Conservation (phyloP, 345 rosid species). For the Eucalyptus albens region DNA sequence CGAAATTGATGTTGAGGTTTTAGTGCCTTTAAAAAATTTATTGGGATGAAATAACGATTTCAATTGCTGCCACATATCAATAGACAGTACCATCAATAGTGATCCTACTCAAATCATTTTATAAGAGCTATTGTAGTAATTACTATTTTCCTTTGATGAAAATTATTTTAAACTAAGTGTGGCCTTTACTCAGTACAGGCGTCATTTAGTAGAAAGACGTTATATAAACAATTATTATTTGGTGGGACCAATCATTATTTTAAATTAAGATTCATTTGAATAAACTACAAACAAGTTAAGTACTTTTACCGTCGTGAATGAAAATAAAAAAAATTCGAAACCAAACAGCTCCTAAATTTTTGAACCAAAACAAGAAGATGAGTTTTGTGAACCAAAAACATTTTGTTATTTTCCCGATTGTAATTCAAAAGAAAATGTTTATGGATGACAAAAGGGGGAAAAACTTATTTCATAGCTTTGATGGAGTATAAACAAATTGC, state of each 20-base stretch:
- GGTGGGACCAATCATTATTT: background rate
- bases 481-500: background rate
- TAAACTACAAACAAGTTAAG: background rate
- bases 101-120: background rate
- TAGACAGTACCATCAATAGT: background rate
- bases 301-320: background rate
- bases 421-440: background rate
- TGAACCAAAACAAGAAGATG: background rate
- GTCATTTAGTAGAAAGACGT: background rate
- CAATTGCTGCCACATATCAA: background rate
- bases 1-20: background rate
- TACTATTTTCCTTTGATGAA: background rate
- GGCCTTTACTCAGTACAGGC: background rate
- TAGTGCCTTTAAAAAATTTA: background rate
- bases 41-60: background rate
- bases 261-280: background rate
- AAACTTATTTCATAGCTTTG: background rate
- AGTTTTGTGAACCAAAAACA: background rate
- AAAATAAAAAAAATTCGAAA: background rate
- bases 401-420: background rate
- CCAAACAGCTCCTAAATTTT: background rate
- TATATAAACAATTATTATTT: background rate
- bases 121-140: background rate
- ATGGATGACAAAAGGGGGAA: background rate
- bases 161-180: background rate